These are phyloP conservation scores for Chenopodium album DNA, from an alignment of 148 eudicot species.

Conservation along the genomic window DNA sequence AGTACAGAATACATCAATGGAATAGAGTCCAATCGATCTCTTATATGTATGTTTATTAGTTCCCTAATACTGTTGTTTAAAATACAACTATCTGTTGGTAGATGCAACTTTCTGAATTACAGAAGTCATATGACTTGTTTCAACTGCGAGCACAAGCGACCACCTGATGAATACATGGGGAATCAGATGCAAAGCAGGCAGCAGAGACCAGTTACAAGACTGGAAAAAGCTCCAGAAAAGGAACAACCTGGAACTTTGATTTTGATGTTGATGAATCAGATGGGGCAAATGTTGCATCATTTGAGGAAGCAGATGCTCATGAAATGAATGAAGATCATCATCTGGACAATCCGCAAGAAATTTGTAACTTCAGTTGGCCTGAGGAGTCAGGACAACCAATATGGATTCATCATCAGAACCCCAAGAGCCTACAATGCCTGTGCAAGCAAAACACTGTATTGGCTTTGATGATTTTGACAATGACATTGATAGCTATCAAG, in stretches of 20 bases:
- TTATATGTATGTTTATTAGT: neutral
- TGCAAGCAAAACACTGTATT: slow-evolving; percentile 29
- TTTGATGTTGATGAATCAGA: slow-evolving; percentile 96
- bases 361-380: slow-evolving; percentile 34
- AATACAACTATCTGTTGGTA: slow-evolving; percentile 30
- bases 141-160: slow-evolving; percentile 91
- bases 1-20: too few relatives aligned
- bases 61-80: slow-evolving; percentile 8
- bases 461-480: slow-evolving; percentile 96
- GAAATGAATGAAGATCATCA: slow-evolving; percentile 51
- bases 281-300: slow-evolving; percentile 97
- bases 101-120: slow-evolving; percentile 95
- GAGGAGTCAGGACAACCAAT: slow-evolving; percentile 23
- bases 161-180: slow-evolving; percentile 75
- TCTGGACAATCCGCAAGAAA: slow-evolving; percentile 36
- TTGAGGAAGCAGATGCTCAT: slow-evolving; percentile 85
- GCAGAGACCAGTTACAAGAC: slow-evolving; percentile 40
- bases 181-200: slow-evolving; percentile 56
- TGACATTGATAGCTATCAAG: slow-evolving; percentile 70
- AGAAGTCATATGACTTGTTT: slow-evolving; percentile 85
- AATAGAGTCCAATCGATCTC: too few relatives aligned
- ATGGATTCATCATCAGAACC: slow-evolving; percentile 26
- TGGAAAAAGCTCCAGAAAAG: slow-evolving; percentile 45
- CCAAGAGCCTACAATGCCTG: slow-evolving; percentile 39
- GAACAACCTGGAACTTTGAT: slow-evolving; percentile 89